Base-by-base conservation (phyloP, 805 yeast species). In the Priceomyces medius region DNA sequence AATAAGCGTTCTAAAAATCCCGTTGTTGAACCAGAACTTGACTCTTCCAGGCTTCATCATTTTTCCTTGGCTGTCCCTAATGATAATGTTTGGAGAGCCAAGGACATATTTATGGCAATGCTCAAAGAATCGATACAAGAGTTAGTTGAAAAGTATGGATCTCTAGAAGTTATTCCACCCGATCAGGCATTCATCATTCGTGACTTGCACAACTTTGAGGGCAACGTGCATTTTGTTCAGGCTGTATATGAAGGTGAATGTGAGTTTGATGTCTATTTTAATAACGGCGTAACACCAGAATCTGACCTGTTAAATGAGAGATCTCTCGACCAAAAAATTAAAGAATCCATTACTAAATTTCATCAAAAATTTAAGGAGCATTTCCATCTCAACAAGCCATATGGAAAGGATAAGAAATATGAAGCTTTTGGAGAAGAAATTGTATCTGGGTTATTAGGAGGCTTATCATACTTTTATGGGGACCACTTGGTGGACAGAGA, bases 381-480 rank as follows among this genome's bases (percentile, higher is more conserved):
- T 9, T 85, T 81, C 54, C 65, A 74, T 12, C 63, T 85, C 7
- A 58, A 65, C 10, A 62, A 74, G 0, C 91, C 90, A 2, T 85
- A 77, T 54, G 63, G 73, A 36, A 58, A 54, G 6, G 58, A 59
- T 35, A 52, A 64, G 42, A 53, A 53, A 32, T 72, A 81, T 51
- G 54, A 59, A 20, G 49, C 51, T 7, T 90, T 93, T 65, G 96
- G 89, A 1, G 73, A 85, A 51, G 90, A 87, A 51, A 69, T 88
- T 31, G 56, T 91, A 7, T 85, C 97, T 0, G 91, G 90, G 42
- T 69, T 93, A 33, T 58, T 87, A 42, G 99, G 97, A 16, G 98
- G 98, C 10, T 75, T 93, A 39, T 87, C 96, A 2, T 89, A 88
- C 62, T 85, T 85, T 54, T 73, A 86, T 54, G 98, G 99, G 24